Conservation (phyloP, 208 protist genomes). For the Leishmania major region DNA sequence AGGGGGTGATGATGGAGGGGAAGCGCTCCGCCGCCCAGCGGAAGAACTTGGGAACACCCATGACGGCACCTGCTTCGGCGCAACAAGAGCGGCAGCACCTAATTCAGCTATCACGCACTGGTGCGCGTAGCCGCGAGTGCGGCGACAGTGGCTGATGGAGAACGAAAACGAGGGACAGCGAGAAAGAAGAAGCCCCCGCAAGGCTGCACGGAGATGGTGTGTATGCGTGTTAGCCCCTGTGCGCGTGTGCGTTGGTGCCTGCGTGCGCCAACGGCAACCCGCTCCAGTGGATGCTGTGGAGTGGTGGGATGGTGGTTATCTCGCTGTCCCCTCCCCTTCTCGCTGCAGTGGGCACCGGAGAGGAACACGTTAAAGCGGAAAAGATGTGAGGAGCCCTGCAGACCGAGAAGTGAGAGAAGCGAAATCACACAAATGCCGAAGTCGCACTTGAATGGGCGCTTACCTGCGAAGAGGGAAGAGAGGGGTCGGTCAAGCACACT, state of each 20-base stretch:
- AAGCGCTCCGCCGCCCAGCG: conserved; percentile 97
- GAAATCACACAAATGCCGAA: neutral
- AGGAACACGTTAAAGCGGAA: too few species aligned
- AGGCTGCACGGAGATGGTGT: conserved; percentile 2
- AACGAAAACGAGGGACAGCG: neutral
- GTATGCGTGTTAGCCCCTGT: neutral
- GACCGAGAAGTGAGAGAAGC: neutral
- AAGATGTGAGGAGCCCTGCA: too few species aligned
- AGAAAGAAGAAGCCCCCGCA: neutral
- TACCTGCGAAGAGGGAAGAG: neutral
- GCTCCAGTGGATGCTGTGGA: neutral
- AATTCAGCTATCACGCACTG: neutral
- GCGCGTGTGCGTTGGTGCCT: neutral
- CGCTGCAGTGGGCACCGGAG: too few species aligned
- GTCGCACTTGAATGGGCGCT: neutral
- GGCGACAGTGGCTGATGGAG: neutral
- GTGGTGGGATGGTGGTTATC: neutral
- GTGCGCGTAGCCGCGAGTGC: neutral
- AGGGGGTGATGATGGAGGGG: conserved; percentile 92
- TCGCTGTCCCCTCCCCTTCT: neutral
- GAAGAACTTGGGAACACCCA: conserved; percentile 97
- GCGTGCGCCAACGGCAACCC: neutral
- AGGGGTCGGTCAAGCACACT: neutral
- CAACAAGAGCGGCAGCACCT: neutral
- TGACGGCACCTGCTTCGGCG: conserved; percentile 23